Evolutionary conservation across 2,329 filamentous ascomycete species (phyloP).

Genomic region (Fusarium humuli): DNA sequence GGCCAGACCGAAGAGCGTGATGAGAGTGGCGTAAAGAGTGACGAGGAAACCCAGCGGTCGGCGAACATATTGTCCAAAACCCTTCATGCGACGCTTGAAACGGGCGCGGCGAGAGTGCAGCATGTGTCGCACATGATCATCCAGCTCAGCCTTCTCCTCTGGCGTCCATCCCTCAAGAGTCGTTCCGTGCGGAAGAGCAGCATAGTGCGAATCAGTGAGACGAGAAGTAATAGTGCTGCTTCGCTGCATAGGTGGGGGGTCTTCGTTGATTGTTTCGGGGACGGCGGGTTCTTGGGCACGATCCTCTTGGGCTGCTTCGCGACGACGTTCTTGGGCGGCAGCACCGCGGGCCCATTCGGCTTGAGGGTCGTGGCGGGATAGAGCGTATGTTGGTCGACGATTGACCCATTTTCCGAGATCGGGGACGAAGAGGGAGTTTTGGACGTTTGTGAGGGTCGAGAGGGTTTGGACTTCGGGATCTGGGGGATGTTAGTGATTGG

Average conservation of each 20-base stretch:
- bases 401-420: slow-evolving; percentile 82
- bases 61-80: slow-evolving; percentile 82
- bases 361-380: slow-evolving; percentile 63
- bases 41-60: slow-evolving; percentile 85
- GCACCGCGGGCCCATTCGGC: slow-evolving; percentile 42
- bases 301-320: slow-evolving; percentile 21
- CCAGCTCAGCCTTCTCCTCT: slow-evolving; percentile 79
- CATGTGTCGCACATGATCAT: slow-evolving; percentile 90
- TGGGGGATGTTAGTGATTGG: slow-evolving; percentile 53
- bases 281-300: background rate
- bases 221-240: slow-evolving; percentile 73
- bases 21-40: slow-evolving; percentile 83
- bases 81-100: slow-evolving; percentile 82
- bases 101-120: slow-evolving; percentile 82
- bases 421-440: slow-evolving; percentile 89
- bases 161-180: slow-evolving; percentile 79
- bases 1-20: slow-evolving; percentile 85
- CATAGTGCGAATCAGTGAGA: slow-evolving; percentile 78
- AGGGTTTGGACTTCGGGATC: slow-evolving; percentile 87
- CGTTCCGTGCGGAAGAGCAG: slow-evolving; percentile 80
- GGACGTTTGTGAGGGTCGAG: slow-evolving; percentile 87
- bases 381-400: slow-evolving; percentile 80
- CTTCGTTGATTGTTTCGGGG: slow-evolving; percentile 18
- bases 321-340: slow-evolving; percentile 34
- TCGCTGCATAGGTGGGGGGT: slow-evolving; percentile 50